Conservation (phyloP, 202 grass and related monocot genomes). For the Cymbopogon flexuosus region DNA sequence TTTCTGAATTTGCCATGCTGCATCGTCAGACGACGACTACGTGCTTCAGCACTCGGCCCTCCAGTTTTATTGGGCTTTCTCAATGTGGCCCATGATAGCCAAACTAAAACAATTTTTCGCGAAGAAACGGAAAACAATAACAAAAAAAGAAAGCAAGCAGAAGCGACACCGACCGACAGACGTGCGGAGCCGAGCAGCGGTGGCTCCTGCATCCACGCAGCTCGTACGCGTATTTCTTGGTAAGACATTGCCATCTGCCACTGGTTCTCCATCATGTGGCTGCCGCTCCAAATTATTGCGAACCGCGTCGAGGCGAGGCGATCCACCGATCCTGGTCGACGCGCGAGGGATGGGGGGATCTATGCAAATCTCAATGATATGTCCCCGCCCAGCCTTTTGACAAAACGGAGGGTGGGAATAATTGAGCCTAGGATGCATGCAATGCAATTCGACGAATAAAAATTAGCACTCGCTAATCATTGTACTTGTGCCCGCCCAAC, state of each 20-base stretch:
- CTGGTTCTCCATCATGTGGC: conserved; percentile 29
- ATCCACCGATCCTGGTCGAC: conserved; percentile 23
- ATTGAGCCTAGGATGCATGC: conserved; percentile 4
- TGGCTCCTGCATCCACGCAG: not conserved
- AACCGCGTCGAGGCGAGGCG: not conserved
- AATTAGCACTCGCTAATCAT: conserved; percentile 18
- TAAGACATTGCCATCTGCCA: conserved; percentile 37
- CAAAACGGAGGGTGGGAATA: conserved; percentile 8
- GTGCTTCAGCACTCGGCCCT: not conserved
- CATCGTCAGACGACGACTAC: not conserved
- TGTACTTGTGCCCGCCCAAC: conserved; percentile 11
- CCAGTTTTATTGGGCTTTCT: not conserved
- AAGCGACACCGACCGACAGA: conserved; percentile 31
- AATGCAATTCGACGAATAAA: not conserved
- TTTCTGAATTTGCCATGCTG: too few species aligned
- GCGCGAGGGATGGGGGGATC: conserved; percentile 15
- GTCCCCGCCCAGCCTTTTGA: not conserved
- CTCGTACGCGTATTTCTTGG: conserved; percentile 22
- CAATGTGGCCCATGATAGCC: not conserved
- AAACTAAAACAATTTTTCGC: not conserved
- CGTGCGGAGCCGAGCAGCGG: conserved; percentile 13
- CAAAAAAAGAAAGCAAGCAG: not conserved
- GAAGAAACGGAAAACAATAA: not conserved
- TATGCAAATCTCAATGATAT: conserved; percentile 22
- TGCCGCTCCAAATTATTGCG: conserved; percentile 27